Conservation (phyloP, 768 basidiomycete species). For the Calocybe gangraenosa region DNA sequence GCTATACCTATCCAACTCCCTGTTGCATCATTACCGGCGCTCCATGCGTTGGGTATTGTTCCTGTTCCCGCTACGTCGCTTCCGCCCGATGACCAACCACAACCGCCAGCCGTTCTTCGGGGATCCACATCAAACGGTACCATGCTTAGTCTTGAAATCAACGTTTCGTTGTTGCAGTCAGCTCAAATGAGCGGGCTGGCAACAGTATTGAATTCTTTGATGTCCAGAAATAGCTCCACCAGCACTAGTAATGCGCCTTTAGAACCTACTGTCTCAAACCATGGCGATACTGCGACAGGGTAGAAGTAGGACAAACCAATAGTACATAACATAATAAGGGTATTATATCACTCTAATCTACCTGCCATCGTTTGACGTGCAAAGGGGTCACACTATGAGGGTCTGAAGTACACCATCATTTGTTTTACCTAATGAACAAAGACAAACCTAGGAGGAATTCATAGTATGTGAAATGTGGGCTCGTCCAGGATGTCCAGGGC, state of each 20-base stretch:
- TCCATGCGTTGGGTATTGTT: constrained; percentile 69
- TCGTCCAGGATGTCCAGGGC: too few species aligned
- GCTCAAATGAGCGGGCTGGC: constrained; percentile 78
- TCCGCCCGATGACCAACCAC: constrained; percentile 50
- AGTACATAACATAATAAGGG: background rate
- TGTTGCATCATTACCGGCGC: constrained; percentile 56
- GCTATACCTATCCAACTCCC: constrained; percentile 71
- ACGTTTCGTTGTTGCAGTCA: constrained; percentile 66
- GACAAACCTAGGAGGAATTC: too few species aligned
- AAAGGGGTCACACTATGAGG: too few species aligned
- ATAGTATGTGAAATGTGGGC: too few species aligned
- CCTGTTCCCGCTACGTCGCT: constrained; percentile 59
- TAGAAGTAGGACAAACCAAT: background rate
- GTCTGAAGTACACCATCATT: too few species aligned
- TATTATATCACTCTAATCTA: background rate
- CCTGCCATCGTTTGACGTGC: too few species aligned
- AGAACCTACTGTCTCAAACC: background rate
- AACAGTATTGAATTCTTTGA: constrained; percentile 65
- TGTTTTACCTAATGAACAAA: too few species aligned
- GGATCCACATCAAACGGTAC: constrained; percentile 69
- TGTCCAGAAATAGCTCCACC: constrained; percentile 37
- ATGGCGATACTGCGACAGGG: background rate
- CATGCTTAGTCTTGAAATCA: constrained; percentile 75
- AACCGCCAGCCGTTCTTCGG: constrained; percentile 72
- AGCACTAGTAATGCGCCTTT: background rate